Evolutionary conservation across 1,284 basidiomycete genomes (phyloP), one percentile per base, ranked within the genome.

Genomic region (Trichosporon sp.): DNA sequence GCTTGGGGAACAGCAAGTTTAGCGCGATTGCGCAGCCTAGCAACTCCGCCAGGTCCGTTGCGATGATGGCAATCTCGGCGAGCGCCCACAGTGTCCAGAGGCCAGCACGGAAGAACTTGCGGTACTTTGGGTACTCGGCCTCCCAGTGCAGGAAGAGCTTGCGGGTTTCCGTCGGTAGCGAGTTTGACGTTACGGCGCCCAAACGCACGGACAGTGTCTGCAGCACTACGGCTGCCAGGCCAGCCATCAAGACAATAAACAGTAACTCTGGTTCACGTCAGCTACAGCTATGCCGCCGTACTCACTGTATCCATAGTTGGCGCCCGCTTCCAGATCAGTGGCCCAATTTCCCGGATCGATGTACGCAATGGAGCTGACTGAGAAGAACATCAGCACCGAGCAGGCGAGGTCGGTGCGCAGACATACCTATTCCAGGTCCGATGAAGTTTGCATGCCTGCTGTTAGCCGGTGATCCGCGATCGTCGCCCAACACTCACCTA

Each of bases 41-140:
- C 7, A 97, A 87, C 77, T 89, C 88, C 7, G 87, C 87, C 43
- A 88, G 76, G 78, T 88, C 87, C 1, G 87, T 87, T 0, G 84
- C 89, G 73, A 94, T 90, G 77, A 96, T 94, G 40, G 92, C 93
- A n/a, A 91, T 85, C 82, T 98, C 94, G 5, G 91, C 83, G n/a
- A 88, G 79, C 0, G 82, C 78, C 75, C 85, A 87, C 14, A 88
- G 79, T 0, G 81, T 76, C 70, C 84, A 87, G 19, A 88, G 77
- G 0, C 78, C 76, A 4, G 76, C 75, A 76, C 81, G 83, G 16
- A 83, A 71, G 1, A 75, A 74, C 11, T 77, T 65, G 6, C 76
- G 70, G 61, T 91, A 92, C 35, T 90, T 86, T 3, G 91, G 91
- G 80, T 92, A 92, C 31, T 90, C 85, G 8, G 87, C 86, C n/a